Percentiles rank a stretch among this genome's conserved stretches.
These are phyloP conservation scores for Suhomyces coccinellae DNA, from an alignment of 1,139 yeast species.

Conservation along the genomic window DNA sequence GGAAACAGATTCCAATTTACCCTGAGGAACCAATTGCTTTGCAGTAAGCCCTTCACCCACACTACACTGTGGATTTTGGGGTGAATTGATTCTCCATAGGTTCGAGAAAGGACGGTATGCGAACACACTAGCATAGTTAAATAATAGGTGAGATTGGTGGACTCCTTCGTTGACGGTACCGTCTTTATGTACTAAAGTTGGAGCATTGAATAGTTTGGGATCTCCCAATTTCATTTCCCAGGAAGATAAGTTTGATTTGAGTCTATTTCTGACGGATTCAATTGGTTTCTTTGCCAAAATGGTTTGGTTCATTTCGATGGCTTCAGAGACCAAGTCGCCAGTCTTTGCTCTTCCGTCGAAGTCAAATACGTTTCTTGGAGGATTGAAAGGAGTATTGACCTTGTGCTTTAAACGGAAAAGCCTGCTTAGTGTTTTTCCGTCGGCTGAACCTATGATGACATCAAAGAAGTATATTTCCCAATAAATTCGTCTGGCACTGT, in stretches of 20 bases:
- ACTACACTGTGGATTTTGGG: constrained; percentile 42
- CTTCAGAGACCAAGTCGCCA: constrained; percentile 48
- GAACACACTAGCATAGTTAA: constrained; percentile 50
- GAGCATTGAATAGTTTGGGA: constrained; percentile 43
- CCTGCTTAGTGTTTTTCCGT: constrained; percentile 46
- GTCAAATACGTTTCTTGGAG: constrained; percentile 38
- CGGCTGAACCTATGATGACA: constrained; percentile 52
- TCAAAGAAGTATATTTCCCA: constrained; percentile 54
- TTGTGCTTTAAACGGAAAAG: constrained; percentile 32
- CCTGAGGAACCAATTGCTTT: constrained; percentile 11
- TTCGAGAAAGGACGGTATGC: constrained; percentile 53
- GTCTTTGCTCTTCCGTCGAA: constrained; percentile 49
- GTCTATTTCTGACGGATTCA: constrained; percentile 30
- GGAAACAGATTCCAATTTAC: constrained; percentile 28
- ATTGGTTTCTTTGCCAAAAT: constrained; percentile 39
- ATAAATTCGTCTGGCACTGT: constrained; percentile 43
- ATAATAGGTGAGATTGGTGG: constrained; percentile 46
- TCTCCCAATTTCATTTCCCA: constrained; percentile 49
- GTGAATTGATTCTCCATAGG: constrained; percentile 48
- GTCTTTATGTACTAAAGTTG: constrained; percentile 37
- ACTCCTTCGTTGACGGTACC: constrained; percentile 53
- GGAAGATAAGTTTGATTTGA: constrained; percentile 47
- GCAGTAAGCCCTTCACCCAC: constrained; percentile 17
- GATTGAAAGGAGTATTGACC: constrained; percentile 37
- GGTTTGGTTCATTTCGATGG: constrained; percentile 46